Evolutionary conservation across 192 early-diverging fungal species (phyloP), one percentile per base, ranked within the genome.

Genomic region (Lobosporangium transversale): DNA sequence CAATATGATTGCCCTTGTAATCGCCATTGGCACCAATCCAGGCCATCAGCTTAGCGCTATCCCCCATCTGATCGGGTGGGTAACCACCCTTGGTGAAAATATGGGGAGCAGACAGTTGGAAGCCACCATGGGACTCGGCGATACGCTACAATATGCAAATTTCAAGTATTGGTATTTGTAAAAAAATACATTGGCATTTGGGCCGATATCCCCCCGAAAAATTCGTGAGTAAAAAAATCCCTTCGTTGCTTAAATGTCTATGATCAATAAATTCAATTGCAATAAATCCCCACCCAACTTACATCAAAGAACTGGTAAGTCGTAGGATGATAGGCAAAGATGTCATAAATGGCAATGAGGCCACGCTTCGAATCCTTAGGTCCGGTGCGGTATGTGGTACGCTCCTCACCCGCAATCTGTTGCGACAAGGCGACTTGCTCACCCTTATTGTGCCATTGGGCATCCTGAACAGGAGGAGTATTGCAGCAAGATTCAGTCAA

Each of bases 291-390:
- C 9, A n/a, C 26, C 30, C 45, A 33, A 30, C 89, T 80, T 49
- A 89, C 81, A 62, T 93, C 92, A 65, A 83, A 84, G 52, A 89
- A 86, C 74, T 93, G 92, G 66, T 81, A 58, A 26, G 84, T 84
- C 50, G 92, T 90, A 21, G 84, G 75, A 62, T 69, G 82, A 61
- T 63, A 58, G 30, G 82, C 88, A 70, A 91, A 93, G 54, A 93
- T 81, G 55, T 93, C 91, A 56, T 91, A 91, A 71, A 87, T 84
- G 64, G 86, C 75, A 4, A 93, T 43, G 55, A 93, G 58, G n/a
- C 81, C 88, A 14, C 86, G 85, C 81, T 87, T 83, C 29, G 90
- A 76, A 30, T 78, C 71, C 68, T 81, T 76, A 48, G 73, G 64
- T 33, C 73, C 73, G 2, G 73, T 76, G 30, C 58, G 51, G 40